Evolutionary conservation across 2,329 filamentous ascomycete genomes (phyloP).

Genomic region (Cytospora mali): DNA sequence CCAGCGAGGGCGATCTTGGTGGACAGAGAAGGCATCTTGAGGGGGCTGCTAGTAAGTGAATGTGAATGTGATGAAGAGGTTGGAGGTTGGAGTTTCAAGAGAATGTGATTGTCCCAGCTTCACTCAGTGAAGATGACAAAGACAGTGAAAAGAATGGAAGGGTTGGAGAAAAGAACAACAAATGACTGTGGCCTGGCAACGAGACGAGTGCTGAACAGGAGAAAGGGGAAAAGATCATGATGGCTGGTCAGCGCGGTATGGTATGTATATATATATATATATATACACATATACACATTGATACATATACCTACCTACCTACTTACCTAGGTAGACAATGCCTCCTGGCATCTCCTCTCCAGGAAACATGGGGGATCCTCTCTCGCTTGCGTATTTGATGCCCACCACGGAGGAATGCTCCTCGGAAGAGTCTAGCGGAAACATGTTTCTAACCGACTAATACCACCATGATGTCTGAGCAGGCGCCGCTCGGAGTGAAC

Average conservation of each 20-base stretch:
- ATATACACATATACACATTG: too few relatives aligned
- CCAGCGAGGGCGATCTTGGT: slow-evolving; percentile 32
- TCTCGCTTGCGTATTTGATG: slow-evolving; percentile 8
- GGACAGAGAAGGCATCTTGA: slow-evolving; percentile 30
- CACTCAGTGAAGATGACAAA: slow-evolving; percentile 29
- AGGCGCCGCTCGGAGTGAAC: slow-evolving; percentile 16
- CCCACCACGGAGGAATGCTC: slow-evolving; percentile 1
- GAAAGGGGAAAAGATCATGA: not conserved
- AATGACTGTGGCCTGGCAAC: slow-evolving; percentile 22
- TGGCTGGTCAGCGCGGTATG: not conserved
- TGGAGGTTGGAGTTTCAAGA: slow-evolving; percentile 11
- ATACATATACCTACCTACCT: too few relatives aligned
- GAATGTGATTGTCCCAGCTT: slow-evolving; percentile 28
- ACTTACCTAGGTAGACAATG: too few relatives aligned
- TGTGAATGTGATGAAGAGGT: slow-evolving; percentile 17
- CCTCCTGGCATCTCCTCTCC: not conserved
- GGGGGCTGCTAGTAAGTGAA: not conserved
- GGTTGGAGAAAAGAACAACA: slow-evolving; percentile 14
- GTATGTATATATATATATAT: slow-evolving; percentile 10
- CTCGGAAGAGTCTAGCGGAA: slow-evolving; percentile 10
- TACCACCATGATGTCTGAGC: slow-evolving; percentile 9
- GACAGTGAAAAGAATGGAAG: slow-evolving; percentile 22
- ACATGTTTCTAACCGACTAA: slow-evolving; percentile 10
- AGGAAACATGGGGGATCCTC: not conserved
- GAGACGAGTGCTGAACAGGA: slow-evolving; percentile 20